Base-by-base conservation (phyloP, 306 rosid genomes). In the Dalbergia cultrata region DNA sequence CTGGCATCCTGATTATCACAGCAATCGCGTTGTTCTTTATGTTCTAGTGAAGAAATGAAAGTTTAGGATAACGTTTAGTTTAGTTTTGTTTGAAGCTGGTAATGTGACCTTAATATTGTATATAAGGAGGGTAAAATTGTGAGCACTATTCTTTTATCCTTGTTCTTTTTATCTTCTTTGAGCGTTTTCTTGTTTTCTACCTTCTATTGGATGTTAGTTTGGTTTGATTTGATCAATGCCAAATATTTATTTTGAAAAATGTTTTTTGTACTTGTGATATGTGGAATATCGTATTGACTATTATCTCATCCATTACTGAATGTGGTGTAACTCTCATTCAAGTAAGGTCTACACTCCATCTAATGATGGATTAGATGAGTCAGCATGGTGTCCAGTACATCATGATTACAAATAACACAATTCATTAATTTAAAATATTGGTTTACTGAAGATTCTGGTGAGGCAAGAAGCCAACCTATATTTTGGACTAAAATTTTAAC, bases 1-100 rank as follows among this genome's bases (percentile, higher is more conserved):
- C 22, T 91, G 97, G 97, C 94, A 91, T 88, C 94, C 93, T 4
- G 98, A 91, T 70, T 91, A 84, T 74, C 61, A 82, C 84, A 91
- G 94, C 81, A 85, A 87, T 54, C 97, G 93, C 5, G 94, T 91
- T 70, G 98, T 83, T 81, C 80, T 91, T 56, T 93, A 93, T 77
- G 89, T 90, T 81, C 80, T 93, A 41, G 90, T 86, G 43, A 89
- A 87, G 84, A 93, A 91, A 87, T 89, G 74, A 84, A 43, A 44
- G 74, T 67, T 21, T 4, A 75, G 63, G 14, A 3, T 72, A 59
- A 68, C 33, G 17, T 68, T 52, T 70, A 10, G 39, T 5, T 34
- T 26, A 14, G 21, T 57, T 61, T 70, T 71, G 66, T 74, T 17
- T 50, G 22, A 66, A 39, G 14, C 57, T 19, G 34, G 16, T 43